Evolutionary conservation across 1,284 basidiomycete species (phyloP).

Genomic region (Fomitopsis palustris): DNA sequence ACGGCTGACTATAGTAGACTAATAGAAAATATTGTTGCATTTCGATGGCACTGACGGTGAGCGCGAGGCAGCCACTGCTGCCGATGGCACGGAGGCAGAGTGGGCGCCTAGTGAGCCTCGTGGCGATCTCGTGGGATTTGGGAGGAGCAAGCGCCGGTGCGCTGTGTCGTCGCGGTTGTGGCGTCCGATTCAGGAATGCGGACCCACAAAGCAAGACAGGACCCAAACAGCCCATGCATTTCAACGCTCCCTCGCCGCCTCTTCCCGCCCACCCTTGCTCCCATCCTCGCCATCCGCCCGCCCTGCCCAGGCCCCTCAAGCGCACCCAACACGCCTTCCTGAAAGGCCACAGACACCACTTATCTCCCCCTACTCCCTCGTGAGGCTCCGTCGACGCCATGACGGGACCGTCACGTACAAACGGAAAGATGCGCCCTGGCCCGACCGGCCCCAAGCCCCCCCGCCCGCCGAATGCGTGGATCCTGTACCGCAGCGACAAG

Average conservation of each 20-base stretch:
- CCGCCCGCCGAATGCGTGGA: constrained; percentile 89
- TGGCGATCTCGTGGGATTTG: neutral
- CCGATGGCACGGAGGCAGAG: neutral
- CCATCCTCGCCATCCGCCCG: neutral
- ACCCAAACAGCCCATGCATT: constrained; percentile 7
- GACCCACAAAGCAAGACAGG: constrained; percentile 13
- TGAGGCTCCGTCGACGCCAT: neutral
- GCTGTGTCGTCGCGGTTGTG: neutral
- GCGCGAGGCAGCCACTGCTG: no score
- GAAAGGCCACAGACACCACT: neutral
- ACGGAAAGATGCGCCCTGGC: neutral
- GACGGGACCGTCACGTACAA: constrained; percentile 2
- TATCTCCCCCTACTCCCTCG: neutral
- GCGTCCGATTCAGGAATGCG: constrained; percentile 3
- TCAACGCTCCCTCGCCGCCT: neutral
- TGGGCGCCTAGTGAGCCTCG: neutral
- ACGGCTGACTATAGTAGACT: no score
- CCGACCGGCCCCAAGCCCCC: constrained; percentile 39
- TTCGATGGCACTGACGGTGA: no score
- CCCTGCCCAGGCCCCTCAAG: neutral
- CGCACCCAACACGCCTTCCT: neutral
- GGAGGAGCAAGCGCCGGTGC: neutral
- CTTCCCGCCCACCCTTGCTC: neutral
- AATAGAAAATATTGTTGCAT: no score
- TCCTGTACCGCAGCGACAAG: constrained; percentile 80